phyloP scores from a whole-genome alignment of 1,284 basidiomycete genomes.

The Puccinia triticina region DNA sequence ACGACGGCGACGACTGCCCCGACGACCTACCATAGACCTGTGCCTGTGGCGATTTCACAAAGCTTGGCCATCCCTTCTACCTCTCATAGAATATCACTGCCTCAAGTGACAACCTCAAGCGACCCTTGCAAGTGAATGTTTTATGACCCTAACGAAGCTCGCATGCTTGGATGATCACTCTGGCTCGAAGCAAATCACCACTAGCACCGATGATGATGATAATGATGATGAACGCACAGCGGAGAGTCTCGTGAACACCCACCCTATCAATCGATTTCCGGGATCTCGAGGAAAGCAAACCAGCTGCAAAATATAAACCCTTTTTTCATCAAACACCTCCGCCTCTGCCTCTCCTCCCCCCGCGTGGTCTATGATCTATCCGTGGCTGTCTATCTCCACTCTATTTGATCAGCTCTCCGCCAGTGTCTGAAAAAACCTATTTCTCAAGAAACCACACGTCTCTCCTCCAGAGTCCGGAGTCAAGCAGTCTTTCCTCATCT shows the following conservation, averaged over 20 bases:
- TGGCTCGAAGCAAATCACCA: background rate
- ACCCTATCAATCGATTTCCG: too few relatives aligned
- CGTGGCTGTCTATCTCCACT: background rate
- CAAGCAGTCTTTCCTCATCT: background rate
- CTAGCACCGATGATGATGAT: background rate
- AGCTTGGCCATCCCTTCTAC: background rate
- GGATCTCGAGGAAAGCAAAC: too few relatives aligned
- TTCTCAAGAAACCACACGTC: background rate
- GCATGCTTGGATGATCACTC: background rate
- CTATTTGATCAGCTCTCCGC: conserved; percentile 1
- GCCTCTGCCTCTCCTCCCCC: background rate
- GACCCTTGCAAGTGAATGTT: background rate
- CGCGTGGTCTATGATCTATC: background rate
- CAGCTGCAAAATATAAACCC: too few relatives aligned
- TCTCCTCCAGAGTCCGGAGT: too few relatives aligned
- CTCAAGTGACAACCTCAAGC: background rate
- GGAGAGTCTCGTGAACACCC: too few relatives aligned
- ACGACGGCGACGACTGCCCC: background rate
- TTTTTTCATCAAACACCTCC: background rate
- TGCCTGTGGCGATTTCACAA: background rate
- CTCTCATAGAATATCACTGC: background rate
- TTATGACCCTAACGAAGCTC: background rate
- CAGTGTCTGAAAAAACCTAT: conserved; percentile 10
- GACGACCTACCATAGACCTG: too few relatives aligned
- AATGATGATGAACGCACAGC: too few relatives aligned